Evolutionary conservation across 1,139 yeast genomes (phyloP).

Genomic region (Kodamaea fungicola): DNA sequence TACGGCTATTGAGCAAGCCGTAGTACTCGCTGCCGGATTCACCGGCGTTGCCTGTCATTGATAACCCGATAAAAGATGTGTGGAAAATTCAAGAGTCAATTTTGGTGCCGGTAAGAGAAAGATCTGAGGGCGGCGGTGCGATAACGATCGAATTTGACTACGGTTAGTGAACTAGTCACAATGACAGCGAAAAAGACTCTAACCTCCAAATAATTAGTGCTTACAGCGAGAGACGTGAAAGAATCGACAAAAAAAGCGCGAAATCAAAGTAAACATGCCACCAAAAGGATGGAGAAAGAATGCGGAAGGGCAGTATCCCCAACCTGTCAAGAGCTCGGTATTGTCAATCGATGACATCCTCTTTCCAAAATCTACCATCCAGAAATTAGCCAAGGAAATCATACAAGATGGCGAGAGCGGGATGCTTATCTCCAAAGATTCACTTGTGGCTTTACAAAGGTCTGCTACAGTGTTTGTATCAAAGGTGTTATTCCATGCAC

Average conservation of each 20-base stretch:
- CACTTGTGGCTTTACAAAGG: slow-evolving; percentile 62
- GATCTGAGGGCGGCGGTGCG: too few relatives aligned
- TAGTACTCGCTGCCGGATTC: slow-evolving; percentile 29
- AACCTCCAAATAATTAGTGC: too few relatives aligned
- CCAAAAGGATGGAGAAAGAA: slow-evolving; percentile 83
- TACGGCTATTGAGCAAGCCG: slow-evolving; percentile 58
- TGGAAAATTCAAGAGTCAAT: too few relatives aligned
- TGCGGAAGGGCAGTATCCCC: slow-evolving; percentile 62
- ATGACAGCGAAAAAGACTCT: too few relatives aligned
- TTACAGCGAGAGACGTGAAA: too few relatives aligned
- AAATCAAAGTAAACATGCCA: slow-evolving; percentile 46
- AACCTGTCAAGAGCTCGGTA: slow-evolving; percentile 47
- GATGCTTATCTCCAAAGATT: slow-evolving; percentile 58
- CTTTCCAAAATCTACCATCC: slow-evolving; percentile 63
- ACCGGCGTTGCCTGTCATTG: slow-evolving; percentile 1
- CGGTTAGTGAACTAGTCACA: too few relatives aligned
- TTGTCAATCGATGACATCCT: slow-evolving; percentile 66
- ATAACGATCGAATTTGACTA: too few relatives aligned
- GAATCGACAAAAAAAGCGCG: neutral
- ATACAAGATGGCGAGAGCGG: slow-evolving; percentile 25
- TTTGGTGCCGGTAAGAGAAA: too few relatives aligned
- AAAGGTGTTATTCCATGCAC: slow-evolving; percentile 60
- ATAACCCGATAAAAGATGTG: neutral
- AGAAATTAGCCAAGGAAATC: slow-evolving; percentile 51
- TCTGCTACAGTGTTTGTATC: slow-evolving; percentile 74